Evolutionary conservation across 1,139 yeast species (phyloP).

Genomic region (Yamadazyma diospyri): DNA sequence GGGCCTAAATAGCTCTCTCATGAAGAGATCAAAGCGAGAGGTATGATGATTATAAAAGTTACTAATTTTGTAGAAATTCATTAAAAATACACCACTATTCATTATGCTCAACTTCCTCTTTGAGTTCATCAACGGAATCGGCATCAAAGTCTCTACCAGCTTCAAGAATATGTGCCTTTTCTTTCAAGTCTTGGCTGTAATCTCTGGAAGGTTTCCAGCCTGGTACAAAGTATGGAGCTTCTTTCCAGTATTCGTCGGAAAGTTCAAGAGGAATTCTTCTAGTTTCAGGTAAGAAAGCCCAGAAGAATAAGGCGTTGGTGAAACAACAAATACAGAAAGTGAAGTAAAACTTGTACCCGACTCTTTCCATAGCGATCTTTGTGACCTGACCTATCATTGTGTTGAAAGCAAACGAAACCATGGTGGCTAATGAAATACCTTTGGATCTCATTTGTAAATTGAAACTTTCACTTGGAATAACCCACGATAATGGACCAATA

Average conservation of each 20-base stretch:
- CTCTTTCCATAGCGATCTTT: conserved; percentile 28
- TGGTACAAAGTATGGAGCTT: conserved; percentile 19
- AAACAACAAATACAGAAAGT: conserved; percentile 21
- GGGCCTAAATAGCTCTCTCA: neutral
- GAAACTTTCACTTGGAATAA: conserved; percentile 21
- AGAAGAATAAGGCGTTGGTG: conserved; percentile 24
- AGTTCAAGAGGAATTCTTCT: conserved; percentile 22
- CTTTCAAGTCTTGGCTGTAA: conserved; percentile 17
- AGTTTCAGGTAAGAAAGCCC: conserved; percentile 26
- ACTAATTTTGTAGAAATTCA: too few species aligned
- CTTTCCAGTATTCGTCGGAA: conserved; percentile 22
- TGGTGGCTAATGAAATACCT: conserved; percentile 32
- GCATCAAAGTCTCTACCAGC: conserved; percentile 13
- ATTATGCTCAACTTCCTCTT: conserved; percentile 14
- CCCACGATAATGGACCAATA: conserved; percentile 33
- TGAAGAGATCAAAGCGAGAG: too few species aligned
- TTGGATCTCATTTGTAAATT: conserved; percentile 25
- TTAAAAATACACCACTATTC: too few species aligned
- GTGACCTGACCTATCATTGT: conserved; percentile 33
- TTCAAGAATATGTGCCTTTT: conserved; percentile 12
- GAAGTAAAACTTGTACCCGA: conserved; percentile 13
- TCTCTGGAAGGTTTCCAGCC: conserved; percentile 18
- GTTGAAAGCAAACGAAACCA: conserved; percentile 27
- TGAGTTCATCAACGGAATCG: conserved; percentile 12
- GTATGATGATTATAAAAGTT: too few species aligned